phyloP scores from a whole-genome alignment of 768 basidiomycete species.

The Phylloporus sp. region DNA sequence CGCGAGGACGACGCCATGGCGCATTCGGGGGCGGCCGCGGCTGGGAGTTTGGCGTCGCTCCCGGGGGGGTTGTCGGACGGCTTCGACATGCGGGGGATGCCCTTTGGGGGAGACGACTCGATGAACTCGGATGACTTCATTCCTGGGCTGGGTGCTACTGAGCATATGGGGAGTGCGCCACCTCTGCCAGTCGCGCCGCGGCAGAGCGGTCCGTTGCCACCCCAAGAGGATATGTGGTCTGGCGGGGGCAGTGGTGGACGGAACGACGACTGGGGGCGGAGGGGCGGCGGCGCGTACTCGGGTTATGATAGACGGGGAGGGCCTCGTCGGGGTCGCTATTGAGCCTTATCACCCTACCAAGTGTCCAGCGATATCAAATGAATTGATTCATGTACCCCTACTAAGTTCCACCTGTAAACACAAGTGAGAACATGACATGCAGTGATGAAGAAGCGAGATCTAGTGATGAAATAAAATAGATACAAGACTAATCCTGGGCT shows the following conservation, averaged over 20 bases:
- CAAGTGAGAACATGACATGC: neutral
- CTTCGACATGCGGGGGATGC: constrained; percentile 22
- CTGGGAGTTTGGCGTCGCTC: constrained; percentile 10
- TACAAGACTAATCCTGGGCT: constrained; percentile 2
- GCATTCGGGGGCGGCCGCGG: constrained; percentile 30
- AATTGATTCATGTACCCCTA: constrained; percentile 5
- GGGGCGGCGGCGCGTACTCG: constrained; percentile 36
- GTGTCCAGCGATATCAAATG: neutral
- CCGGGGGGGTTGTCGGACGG: constrained; percentile 18
- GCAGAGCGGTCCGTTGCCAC: constrained; percentile 37
- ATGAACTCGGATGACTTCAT: constrained; percentile 54
- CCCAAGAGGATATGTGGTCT: constrained; percentile 52
- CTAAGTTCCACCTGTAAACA: neutral
- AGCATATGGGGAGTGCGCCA: constrained; percentile 17
- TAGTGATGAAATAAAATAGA: constrained; percentile 1
- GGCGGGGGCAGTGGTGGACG: constrained; percentile 29
- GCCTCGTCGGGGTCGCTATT: constrained; percentile 26
- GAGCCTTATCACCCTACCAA: neutral
- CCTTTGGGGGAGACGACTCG: constrained; percentile 24
- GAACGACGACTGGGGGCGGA: constrained; percentile 38
- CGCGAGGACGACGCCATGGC: constrained; percentile 40
- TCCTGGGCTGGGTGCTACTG: constrained; percentile 55
- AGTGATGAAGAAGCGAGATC: neutral
- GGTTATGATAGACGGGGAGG: constrained; percentile 26
- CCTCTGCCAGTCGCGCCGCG: constrained; percentile 30